Evolutionary conservation across 1,284 basidiomycete species (phyloP).

Genomic region (Microbotryum violaceum): DNA sequence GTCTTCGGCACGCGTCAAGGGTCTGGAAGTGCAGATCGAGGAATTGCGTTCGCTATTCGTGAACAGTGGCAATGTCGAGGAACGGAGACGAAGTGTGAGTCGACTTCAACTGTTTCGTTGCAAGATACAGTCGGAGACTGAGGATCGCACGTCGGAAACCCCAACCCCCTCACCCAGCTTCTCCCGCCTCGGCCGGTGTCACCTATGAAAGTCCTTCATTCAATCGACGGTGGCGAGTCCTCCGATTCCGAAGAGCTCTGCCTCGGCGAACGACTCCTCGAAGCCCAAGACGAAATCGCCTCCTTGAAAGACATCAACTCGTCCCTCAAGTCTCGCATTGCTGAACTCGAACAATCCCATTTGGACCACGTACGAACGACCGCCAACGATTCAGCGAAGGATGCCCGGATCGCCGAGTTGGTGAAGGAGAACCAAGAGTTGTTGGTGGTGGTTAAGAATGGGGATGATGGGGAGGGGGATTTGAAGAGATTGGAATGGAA

Average conservation of each 20-base stretch:
- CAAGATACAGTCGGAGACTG: too few species aligned
- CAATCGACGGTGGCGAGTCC: not conserved
- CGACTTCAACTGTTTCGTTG: not conserved
- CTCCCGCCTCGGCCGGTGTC: constrained; percentile 28
- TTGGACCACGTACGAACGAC: constrained; percentile 2
- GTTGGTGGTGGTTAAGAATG: constrained; percentile 21
- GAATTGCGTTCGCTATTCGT: constrained; percentile 28
- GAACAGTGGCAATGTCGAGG: constrained; percentile 24
- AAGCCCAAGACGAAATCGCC: constrained; percentile 30
- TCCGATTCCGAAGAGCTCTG: not conserved
- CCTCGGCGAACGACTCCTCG: constrained; percentile 28
- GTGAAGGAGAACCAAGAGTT: constrained; percentile 30
- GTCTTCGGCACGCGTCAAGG: constrained; percentile 9
- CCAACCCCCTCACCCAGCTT: constrained; percentile 3
- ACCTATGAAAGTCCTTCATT: constrained; percentile 18
- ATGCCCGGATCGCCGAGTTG: constrained; percentile 18
- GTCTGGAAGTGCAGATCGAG: constrained; percentile 21
- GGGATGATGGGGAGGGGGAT: constrained; percentile 38
- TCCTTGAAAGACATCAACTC: constrained; percentile 17
- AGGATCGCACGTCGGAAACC: too few species aligned
- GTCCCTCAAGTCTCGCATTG: constrained; percentile 8
- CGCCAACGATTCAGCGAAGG: constrained; percentile 12
- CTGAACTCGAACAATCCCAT: constrained; percentile 17
- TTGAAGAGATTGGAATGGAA: constrained; percentile 49
- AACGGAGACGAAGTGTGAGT: constrained; percentile 20